Evolutionary conservation across 2,329 filamentous ascomycete species (phyloP), one percentile per base, ranked within the genome.

Genomic region (Calcarisporium arbuscula): DNA sequence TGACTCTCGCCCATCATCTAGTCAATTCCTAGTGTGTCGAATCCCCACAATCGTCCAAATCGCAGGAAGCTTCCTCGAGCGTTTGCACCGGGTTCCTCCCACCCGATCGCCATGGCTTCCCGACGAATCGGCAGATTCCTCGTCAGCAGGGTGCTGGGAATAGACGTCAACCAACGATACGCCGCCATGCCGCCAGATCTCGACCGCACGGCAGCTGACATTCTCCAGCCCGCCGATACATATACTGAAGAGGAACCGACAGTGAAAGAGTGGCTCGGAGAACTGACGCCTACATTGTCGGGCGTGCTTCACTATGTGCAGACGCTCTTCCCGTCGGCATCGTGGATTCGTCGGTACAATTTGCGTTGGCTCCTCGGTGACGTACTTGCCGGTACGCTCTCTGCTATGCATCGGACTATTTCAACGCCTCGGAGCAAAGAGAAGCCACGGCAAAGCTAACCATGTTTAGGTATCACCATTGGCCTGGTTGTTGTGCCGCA

Each of bases 401-500:
- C n/a, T n/a, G n/a, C n/a, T 19, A 5, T 21, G 7, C 16, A 28
- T 7, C 8, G 16, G 9, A 8, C 19, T 33, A 25, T 20, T 5
- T 7, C 12, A 9, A 19, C 9, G 5, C 5, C 28, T 11, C 15
- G n/a, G 15, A 21, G 14, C 12, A 5, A 9, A 12, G 4, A 4
- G 19, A 10, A 14, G 14, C 15, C 35, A 35, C 15, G 21, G 11
- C 8, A 26, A 17, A 8, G 8, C 11, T 12, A 10, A 16, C 36
- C 42, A 16, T 45, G 19, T 22, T 8, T 15, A 58, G 57, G 58
- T 15, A 41, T 61, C n/a, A 62, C 60, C 5, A 53, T 62, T 36
- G 83, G 83, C 26, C 72, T 81, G 32, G 83, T 88, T 10, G 82
- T 88, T 19, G 79, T 88, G 30, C 84, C 84, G 5, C 85, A 89